Evolutionary conservation across 805 yeast species (phyloP).

Genomic region (Millerozyma acaciae): DNA sequence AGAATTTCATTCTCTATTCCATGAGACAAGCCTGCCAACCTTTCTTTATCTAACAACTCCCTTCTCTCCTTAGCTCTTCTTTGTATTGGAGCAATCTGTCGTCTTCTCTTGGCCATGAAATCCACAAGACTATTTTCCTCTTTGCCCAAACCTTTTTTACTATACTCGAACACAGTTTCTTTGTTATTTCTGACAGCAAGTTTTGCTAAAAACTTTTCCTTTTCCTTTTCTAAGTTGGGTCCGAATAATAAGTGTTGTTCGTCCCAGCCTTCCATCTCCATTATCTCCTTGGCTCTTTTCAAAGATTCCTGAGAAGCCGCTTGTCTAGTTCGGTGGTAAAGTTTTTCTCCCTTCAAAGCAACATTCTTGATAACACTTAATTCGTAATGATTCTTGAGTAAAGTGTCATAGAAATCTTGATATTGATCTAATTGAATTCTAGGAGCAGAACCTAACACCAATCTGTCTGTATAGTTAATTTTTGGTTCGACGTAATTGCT

Average conservation of each 20-base stretch:
- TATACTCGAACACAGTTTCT: constrained; percentile 93
- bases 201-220: constrained; percentile 65
- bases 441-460: constrained; percentile 83
- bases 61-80: constrained; percentile 67
- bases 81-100: constrained; percentile 85
- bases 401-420: constrained; percentile 65
- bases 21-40: constrained; percentile 71
- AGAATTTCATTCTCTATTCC: constrained; percentile 70
- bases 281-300: constrained; percentile 76
- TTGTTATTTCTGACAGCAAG: constrained; percentile 65
- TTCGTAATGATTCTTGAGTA: constrained; percentile 65
- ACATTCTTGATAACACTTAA: constrained; percentile 61
- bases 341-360: constrained; percentile 80
- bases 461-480: constrained; percentile 65
- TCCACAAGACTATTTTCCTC: constrained; percentile 67
- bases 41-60: constrained; percentile 66
- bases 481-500: constrained; percentile 49
- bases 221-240: constrained; percentile 67
- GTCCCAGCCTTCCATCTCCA: constrained; percentile 75
- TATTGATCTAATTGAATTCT: constrained; percentile 63
- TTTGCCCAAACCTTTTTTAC: constrained; percentile 37
- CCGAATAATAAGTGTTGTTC: constrained; percentile 80
- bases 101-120: constrained; percentile 82
- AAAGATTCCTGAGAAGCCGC: constrained; percentile 86
- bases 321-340: constrained; percentile 79